These are phyloP conservation scores for Rickenella mellea DNA, from an alignment of 768 basidiomycete species.

Conservation along the genomic window DNA sequence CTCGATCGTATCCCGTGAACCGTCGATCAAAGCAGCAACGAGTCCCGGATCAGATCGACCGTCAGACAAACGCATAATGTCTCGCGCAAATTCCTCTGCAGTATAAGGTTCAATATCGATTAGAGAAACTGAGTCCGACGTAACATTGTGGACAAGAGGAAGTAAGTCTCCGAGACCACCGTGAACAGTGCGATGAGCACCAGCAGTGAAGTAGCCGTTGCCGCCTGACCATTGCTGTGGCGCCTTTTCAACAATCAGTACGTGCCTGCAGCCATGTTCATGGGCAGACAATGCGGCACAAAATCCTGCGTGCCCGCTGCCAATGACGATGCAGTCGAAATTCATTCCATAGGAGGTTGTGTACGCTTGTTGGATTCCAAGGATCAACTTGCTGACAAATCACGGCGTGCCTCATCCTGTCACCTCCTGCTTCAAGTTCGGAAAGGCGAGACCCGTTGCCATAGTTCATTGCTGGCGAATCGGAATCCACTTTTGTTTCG, in stretches of 20 bases:
- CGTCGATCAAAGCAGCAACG: slow-evolving; percentile 41
- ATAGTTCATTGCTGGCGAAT: no score
- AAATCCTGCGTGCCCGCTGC: slow-evolving; percentile 59
- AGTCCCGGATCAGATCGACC: slow-evolving; percentile 39
- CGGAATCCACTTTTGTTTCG: no score
- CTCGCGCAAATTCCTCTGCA: slow-evolving; percentile 38
- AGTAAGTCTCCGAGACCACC: slow-evolving; percentile 51
- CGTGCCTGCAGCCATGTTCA: slow-evolving; percentile 49
- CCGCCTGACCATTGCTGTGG: slow-evolving; percentile 57
- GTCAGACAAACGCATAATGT: slow-evolving; percentile 51
- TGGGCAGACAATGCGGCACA: slow-evolving; percentile 53
- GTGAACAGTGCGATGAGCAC: slow-evolving; percentile 57
- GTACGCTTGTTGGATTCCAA: no score
- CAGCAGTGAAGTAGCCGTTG: slow-evolving; percentile 67
- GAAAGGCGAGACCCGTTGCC: no score
- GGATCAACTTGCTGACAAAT: no score
- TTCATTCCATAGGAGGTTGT: no score
- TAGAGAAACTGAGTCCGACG: slow-evolving; percentile 27
- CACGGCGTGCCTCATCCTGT: no score
- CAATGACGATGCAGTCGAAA: slow-evolving; percentile 53
- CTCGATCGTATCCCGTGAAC: slow-evolving; percentile 43
- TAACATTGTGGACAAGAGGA: slow-evolving; percentile 39
- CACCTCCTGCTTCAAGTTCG: no score
- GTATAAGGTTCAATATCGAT: slow-evolving; percentile 58
- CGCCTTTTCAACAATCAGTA: slow-evolving; percentile 59